Evolutionary conservation across 768 basidiomycete species (phyloP).

Genomic region (Goffeauzyma gilvescens): DNA sequence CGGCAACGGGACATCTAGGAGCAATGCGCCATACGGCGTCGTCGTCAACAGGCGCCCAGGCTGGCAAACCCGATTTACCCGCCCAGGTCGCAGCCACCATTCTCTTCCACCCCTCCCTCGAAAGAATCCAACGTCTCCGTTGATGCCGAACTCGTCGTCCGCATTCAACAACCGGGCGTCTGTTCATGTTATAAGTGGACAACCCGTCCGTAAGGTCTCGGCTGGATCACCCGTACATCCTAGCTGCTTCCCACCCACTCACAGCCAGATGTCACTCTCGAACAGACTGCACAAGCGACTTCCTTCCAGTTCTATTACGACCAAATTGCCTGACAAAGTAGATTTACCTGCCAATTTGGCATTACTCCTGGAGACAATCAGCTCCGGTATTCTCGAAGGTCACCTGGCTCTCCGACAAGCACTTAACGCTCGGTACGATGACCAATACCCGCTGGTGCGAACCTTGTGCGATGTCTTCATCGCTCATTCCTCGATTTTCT

Average conservation of each 20-base stretch:
- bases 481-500: constrained; percentile 74
- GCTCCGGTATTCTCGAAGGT: constrained; percentile 69
- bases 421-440: constrained; percentile 74
- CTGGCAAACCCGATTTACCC: constrained; percentile 12
- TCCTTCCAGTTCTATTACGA: not conserved
- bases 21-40: too few species aligned
- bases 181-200: too few species aligned
- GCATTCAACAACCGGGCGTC: too few species aligned
- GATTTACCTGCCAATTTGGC: constrained; percentile 65
- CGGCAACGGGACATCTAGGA: too few species aligned
- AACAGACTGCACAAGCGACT: constrained; percentile 1
- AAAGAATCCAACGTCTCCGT: constrained; percentile 1
- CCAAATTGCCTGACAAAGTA: not conserved
- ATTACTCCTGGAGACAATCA: constrained; percentile 66
- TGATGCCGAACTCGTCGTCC: not conserved
- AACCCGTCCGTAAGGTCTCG: too few species aligned
- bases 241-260: too few species aligned
- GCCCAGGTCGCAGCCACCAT: constrained; percentile 22
- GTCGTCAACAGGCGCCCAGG: constrained; percentile 2
- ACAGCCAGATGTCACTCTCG: too few species aligned
- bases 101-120: constrained; percentile 26
- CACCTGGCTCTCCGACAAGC: constrained; percentile 71
- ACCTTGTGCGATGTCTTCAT: constrained; percentile 92
- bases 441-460: constrained; percentile 83
- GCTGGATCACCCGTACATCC: too few species aligned